Base-by-base conservation (phyloP, 441 rosid genomes). In the Pelargonium cotyledonis region DNA sequence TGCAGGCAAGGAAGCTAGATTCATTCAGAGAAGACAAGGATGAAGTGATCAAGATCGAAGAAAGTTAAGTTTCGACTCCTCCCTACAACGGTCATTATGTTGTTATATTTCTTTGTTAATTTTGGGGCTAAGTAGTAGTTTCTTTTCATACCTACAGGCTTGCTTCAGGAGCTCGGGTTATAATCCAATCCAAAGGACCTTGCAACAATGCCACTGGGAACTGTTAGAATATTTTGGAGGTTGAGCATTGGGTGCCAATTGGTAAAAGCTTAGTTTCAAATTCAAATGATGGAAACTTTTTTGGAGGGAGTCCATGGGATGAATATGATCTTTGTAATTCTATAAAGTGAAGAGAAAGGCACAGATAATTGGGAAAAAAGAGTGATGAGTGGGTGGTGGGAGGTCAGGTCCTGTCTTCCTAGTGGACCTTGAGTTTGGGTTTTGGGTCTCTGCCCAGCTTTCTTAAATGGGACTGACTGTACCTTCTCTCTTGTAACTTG, bases 91-190 rank as follows among this genome's bases (percentile, higher is more conserved):
- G 9, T 11, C 40, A 26, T 43, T 3, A 2, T 5, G 26, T 2
- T 43, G 3, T 43, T 15, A 14, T 8, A 47, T 67, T 16, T 77
- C 62, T 31, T 16, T 16, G 64, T 40, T 70, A 38, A 38, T 44
- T 31, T 61, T 26, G n/a, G 63, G 40, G 46, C 80, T 71, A 76
- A 47, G 69, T 23, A 68, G 16, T 29, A 14, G 53, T 66, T 57
- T 41, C 29, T 60, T 68, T 67, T 80, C 43, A 40, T 73, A 57
- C 16, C 67, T 73, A 75, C 96, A 94, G 99, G 86, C 97, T 94
- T 86, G 90, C 99, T 85, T 94, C 97, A 64, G 99, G 96, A 86
- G 99, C 99, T 63, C 84, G 96, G 78, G 91, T 94, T 84, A 83
- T 87, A 88, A 94, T 94, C 71, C 86, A 94, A 78, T 87, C 97